phyloP scores from a whole-genome alignment of 352 stramenopile species.

The Elongisporangium anandrum region DNA sequence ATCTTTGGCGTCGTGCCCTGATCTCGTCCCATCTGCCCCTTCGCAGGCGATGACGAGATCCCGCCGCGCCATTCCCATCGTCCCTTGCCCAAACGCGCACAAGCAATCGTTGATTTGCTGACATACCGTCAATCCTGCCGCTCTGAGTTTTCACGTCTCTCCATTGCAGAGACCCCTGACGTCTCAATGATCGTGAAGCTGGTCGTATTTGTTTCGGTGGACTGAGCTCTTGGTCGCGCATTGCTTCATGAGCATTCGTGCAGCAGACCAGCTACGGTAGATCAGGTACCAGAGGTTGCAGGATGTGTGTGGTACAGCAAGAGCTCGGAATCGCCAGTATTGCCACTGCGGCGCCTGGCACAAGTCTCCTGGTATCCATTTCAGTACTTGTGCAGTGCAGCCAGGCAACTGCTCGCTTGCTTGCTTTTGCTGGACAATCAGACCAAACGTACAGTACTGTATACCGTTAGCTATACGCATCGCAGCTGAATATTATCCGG shows the following conservation, averaged over 20 bases:
- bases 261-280: not conserved
- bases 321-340: not conserved
- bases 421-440: not conserved
- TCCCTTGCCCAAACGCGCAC: too few species aligned
- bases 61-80: too few species aligned
- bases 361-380: not conserved
- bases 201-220: too few species aligned
- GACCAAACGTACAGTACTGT: not conserved
- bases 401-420: not conserved
- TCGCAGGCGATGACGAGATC: not conserved
- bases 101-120: too few species aligned
- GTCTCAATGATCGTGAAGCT: too few species aligned
- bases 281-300: not conserved
- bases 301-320: not conserved
- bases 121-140: not conserved
- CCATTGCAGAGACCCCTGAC: too few species aligned
- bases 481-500: not conserved
- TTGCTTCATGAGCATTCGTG: not conserved
- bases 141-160: conserved; percentile 2
- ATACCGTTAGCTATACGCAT: not conserved
- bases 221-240: not conserved
- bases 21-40: not conserved
- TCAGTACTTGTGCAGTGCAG: not conserved
- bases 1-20: not conserved
- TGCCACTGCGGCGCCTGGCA: not conserved